A percentile compares a stretch with the other conserved stretches of the same genome.
These are phyloP conservation scores for Moniliophthora roreri DNA, from an alignment of 1,284 basidiomycete genomes.

Conservation along the genomic window DNA sequence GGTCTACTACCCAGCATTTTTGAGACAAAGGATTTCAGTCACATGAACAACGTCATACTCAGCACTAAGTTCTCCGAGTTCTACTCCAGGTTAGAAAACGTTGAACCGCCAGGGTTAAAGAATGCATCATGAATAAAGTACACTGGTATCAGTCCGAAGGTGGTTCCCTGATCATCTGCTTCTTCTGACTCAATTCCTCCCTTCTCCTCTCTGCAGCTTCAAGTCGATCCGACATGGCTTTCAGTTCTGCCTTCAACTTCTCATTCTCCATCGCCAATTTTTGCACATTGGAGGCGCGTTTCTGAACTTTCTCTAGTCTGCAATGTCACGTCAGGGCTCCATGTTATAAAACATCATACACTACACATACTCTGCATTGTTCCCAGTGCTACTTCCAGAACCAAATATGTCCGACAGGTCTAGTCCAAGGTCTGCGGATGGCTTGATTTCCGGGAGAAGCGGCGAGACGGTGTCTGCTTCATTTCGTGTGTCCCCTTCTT, in stretches of 20 bases:
- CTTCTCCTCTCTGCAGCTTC: slow-evolving; percentile 70
- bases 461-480: neutral
- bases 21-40: neutral
- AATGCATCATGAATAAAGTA: neutral
- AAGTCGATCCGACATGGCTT: slow-evolving; percentile 70
- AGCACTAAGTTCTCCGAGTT: neutral
- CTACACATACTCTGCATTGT: slow-evolving; percentile 14
- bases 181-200: slow-evolving; percentile 50
- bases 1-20: neutral
- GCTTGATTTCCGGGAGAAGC: slow-evolving; percentile 52
- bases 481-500: neutral
- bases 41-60: slow-evolving; percentile 8
- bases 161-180: slow-evolving; percentile 35
- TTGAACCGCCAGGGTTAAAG: no score
- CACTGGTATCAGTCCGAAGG: slow-evolving; percentile 17
- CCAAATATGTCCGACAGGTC: slow-evolving; percentile 51
- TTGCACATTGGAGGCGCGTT: slow-evolving; percentile 73
- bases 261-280: slow-evolving; percentile 77
- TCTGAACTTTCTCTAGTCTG: slow-evolving; percentile 65
- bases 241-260: slow-evolving; percentile 70
- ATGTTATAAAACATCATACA: slow-evolving; percentile 19
- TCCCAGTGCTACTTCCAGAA: slow-evolving; percentile 13
- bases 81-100: no score
- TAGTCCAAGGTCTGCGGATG: slow-evolving; percentile 47
- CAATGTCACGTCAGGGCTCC: slow-evolving; percentile 23